Percentiles rank a stretch among this genome's conserved stretches.
phyloP scores from a whole-genome alignment of 176 grass and related monocot genomes.

The Typha latifolia region DNA sequence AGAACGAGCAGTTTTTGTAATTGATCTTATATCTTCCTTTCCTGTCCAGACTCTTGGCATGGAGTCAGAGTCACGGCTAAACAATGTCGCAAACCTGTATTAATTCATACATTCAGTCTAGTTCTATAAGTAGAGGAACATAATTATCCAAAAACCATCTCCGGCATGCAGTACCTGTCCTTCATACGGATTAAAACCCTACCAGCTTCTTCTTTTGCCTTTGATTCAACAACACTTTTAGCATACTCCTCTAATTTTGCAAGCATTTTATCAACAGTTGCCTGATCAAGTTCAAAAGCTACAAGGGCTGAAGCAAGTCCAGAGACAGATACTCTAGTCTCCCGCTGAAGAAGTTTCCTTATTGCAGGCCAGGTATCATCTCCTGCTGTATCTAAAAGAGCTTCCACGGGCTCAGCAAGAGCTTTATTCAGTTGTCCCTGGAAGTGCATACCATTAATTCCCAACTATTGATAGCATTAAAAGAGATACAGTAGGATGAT shows the following conservation, averaged over 20 bases:
- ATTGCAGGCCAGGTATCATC: slow-evolving; percentile 88
- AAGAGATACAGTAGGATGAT: background rate
- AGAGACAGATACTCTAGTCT: slow-evolving; percentile 58
- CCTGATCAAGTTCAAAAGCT: slow-evolving; percentile 74
- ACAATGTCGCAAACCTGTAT: slow-evolving; percentile 77
- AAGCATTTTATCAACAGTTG: slow-evolving; percentile 51
- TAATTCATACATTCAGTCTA: slow-evolving; percentile 4
- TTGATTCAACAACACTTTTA: slow-evolving; percentile 76
- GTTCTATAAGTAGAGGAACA: too few relatives aligned
- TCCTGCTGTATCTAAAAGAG: slow-evolving; percentile 75
- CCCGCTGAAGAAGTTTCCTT: slow-evolving; percentile 65
- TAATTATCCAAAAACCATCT: background rate
- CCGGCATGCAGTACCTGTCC: slow-evolving; percentile 44
- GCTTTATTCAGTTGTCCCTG: slow-evolving; percentile 67
- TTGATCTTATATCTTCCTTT: slow-evolving; percentile 96
- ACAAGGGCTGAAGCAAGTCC: slow-evolving; percentile 57
- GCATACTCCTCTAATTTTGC: slow-evolving; percentile 63
- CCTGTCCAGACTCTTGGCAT: slow-evolving; percentile 98
- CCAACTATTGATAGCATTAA: background rate
- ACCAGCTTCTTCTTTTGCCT: slow-evolving; percentile 76
- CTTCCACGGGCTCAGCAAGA: slow-evolving; percentile 69
- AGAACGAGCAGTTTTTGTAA: slow-evolving; percentile 92
- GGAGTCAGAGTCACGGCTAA: slow-evolving; percentile 81
- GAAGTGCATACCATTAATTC: slow-evolving; percentile 24
- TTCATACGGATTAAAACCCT: slow-evolving; percentile 89